Conservation (phyloP, 2,329 filamentous ascomycete genomes). For the Thelonectria discophora region DNA sequence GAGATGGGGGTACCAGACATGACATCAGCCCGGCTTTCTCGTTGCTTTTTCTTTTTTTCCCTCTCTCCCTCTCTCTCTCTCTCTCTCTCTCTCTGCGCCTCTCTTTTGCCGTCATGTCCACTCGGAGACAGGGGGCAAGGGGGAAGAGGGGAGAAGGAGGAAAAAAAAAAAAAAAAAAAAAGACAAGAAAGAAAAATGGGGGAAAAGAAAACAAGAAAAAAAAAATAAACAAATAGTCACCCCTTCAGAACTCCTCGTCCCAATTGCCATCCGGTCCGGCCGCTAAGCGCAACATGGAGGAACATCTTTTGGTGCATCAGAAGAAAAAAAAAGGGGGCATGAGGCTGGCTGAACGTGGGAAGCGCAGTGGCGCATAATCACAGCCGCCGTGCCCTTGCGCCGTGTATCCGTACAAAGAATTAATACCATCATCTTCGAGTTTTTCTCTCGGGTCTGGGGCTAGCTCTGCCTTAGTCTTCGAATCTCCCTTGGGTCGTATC, state of each 20-base stretch:
- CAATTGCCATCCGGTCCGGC: constrained; percentile 27
- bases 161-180: constrained; percentile 25
- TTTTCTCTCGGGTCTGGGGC: constrained; percentile 3
- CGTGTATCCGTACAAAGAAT: constrained; percentile 18
- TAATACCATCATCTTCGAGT: constrained; percentile 9
- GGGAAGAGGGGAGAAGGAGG: constrained; percentile 5
- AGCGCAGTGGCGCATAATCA: constrained; percentile 21
- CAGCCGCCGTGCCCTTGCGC: constrained; percentile 19
- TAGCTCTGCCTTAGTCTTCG: neutral
- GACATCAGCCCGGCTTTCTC: constrained; percentile 25
- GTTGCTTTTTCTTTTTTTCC: constrained; percentile 21
- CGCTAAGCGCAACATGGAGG: constrained; percentile 28
- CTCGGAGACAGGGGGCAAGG: constrained; percentile 11
- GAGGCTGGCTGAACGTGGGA: constrained; percentile 2
- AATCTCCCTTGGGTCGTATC: neutral
- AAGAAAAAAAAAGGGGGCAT: constrained; percentile 8
- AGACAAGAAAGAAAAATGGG: constrained; percentile 24
- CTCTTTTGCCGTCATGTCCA: neutral
- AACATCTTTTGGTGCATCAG: constrained; percentile 13
- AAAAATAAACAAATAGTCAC: constrained; percentile 17
- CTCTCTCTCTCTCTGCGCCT: neutral
- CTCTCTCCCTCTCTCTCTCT: no score
- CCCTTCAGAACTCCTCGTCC: constrained; percentile 27
- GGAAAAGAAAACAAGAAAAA: constrained; percentile 17
- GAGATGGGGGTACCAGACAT: constrained; percentile 29